Base-by-base conservation (phyloP, 2,329 filamentous ascomycete species). In the Penicillium italicum region DNA sequence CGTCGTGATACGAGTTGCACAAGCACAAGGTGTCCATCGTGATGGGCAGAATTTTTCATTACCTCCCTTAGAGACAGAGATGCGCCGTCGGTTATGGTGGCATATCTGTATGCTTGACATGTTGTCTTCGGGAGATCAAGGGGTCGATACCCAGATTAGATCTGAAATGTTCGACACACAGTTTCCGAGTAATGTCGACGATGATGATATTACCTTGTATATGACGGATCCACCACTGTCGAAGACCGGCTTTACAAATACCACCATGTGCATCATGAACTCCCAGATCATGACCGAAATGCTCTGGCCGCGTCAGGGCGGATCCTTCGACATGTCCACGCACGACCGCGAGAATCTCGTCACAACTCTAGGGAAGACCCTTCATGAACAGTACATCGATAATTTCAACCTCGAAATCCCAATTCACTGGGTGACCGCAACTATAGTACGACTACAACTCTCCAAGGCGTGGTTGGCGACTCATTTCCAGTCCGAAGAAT, bases 371-470 rank as follows among this genome's bases (percentile, higher is more conserved):
- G 67, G 69, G 49, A 63, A 68, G 4, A 50, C 55, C n/a, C 55
- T 66, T 9, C 56, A 67, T n/a, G 47, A 53, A 5, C 37, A 55
- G n/a, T 66, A 63, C 31, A 43, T 68, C n/a, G 33, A 55, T 4
- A 69, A 79, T 47, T 72, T 75, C 33, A 62, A 75, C 28, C 65
- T 74, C 24, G 64, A 51, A 16, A 72, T 77, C 50, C 72, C 77
- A 0, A 68, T 87, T 2, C 83, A 82, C 58, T 87, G 84, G 83
- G 78, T 86, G 22, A 82, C 80, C 0, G 82, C 82, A 6, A 84
- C 84, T 31, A 78, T 87, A 16, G 78, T 82, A 2, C 80, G 85
- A 5, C 76, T 90, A n/a, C 82, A 88, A 60, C 81, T 88, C 74
- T 82, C 83, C 53, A 89, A 88, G 69, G 84, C 88, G 78, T 87